Percentiles rank a stretch among this genome's conserved stretches.
Conservation (phyloP, 1,284 basidiomycete genomes). For the Agaricales sp. region DNA sequence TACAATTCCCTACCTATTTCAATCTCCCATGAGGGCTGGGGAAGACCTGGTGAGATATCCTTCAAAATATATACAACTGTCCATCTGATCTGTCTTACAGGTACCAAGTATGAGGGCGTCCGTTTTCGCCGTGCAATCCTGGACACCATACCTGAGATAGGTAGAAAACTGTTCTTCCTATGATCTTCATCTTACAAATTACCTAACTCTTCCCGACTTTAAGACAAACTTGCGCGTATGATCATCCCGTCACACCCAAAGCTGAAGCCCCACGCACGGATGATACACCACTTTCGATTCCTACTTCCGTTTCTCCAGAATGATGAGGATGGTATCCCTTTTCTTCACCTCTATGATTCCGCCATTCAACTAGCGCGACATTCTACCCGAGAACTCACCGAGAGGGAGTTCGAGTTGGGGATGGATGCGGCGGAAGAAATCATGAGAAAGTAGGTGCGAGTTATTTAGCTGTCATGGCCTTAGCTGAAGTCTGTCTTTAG, state of each 20-base stretch:
- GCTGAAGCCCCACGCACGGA: constrained; percentile 53
- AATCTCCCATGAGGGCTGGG: constrained; percentile 73
- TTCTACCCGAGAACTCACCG: constrained; percentile 50
- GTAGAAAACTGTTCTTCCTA: constrained; percentile 28
- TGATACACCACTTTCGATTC: constrained; percentile 66
- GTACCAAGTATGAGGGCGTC: constrained; percentile 45
- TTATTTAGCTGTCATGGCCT: not conserved
- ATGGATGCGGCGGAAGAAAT: constrained; percentile 58
- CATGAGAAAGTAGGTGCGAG: constrained; percentile 34
- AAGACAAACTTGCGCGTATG: constrained; percentile 54
- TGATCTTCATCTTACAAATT: not conserved
- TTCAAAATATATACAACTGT: not conserved
- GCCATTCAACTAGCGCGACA: constrained; percentile 70
- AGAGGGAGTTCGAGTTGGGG: constrained; percentile 60
- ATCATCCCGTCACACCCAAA: constrained; percentile 55
- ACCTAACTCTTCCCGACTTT: not conserved
- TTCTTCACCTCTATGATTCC: constrained; percentile 65
- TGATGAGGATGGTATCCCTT: constrained; percentile 51
- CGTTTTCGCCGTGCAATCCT: constrained; percentile 56
- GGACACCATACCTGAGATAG: constrained; percentile 56
- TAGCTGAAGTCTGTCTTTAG: not conserved
- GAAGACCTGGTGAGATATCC: constrained; percentile 43
- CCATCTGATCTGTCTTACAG: constrained; percentile 19
- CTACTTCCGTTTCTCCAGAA: constrained; percentile 54
- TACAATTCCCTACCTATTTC: constrained; percentile 70